Evolutionary conservation across 2,329 filamentous ascomycete species (phyloP), one percentile per base, ranked within the genome.

Genomic region (Diaporthe velutina): DNA sequence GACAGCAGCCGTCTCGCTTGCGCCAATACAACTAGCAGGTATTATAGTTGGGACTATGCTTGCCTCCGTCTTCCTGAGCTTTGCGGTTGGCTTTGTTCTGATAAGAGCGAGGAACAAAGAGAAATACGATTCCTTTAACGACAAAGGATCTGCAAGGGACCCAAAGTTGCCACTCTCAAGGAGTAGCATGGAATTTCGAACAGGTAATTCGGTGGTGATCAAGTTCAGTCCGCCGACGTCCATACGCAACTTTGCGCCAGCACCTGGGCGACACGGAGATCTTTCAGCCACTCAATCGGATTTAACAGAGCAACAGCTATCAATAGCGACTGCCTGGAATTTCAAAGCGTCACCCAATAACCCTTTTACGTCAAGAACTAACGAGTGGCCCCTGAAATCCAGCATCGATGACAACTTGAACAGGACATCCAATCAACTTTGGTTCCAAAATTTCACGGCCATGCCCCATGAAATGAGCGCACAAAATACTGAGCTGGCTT

Each of bases 191-290:
- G 12, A 13, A 10, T 17, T 42, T 13, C 55, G 55, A 9, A n/a
- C 55, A 2, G 60, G 42, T 4, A 50, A 66, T 22, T 66, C 42
- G 19, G 28, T 66, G 12, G 42, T 33, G 12, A 48, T 66, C 60
- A 66, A n/a, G 12, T 66, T 50, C 42, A 66, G 60, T 66, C 60
- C 60, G 25, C 60, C 60, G 28, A 66, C 42, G 9, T 66, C 60
- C 19, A 6, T 22, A 48, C 28, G 50, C 4, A 12, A 50, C 10
- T 3, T 50, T 48, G 3, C 42, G 42, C 42, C 60, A 22, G n/a
- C 38, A 45, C 15, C 25, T 19, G 33, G 45, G 58, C 38, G 58
- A 22, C 25, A 45, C 5, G 9, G n/a, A 28, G 30, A 17, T 30
- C 9, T 30, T 3, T 12, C 38, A 45, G 8, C 58, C 38, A 30